Percentiles rank a stretch among this genome's conserved stretches.
phyloP scores from a whole-genome alignment of 352 stramenopile species.

The Globisporangium iwayamae region DNA sequence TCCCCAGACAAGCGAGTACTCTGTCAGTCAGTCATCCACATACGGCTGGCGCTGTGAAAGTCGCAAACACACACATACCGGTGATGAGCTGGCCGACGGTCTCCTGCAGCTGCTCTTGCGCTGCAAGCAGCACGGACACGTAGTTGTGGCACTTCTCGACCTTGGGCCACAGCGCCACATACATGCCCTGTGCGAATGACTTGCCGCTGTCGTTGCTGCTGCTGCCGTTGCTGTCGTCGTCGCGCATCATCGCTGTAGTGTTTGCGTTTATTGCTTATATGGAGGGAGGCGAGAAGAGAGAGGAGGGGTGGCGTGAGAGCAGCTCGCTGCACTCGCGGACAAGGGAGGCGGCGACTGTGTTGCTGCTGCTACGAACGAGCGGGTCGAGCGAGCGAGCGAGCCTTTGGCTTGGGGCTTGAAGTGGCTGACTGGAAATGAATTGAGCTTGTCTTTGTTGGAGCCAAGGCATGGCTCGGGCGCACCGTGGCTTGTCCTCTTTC shows the following conservation, averaged over 20 bases:
- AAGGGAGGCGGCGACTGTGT: not conserved
- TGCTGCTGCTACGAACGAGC: not conserved
- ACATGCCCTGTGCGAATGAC: slow-evolving; percentile 72
- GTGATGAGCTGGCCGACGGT: slow-evolving; percentile 61
- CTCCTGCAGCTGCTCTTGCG: slow-evolving; percentile 67
- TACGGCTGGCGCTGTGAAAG: not conserved
- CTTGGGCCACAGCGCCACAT: slow-evolving; percentile 79
- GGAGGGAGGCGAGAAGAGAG: not conserved
- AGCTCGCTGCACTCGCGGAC: not conserved
- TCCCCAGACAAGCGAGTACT: too few relatives aligned
- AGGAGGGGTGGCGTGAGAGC: not conserved
- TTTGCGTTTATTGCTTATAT: not conserved
- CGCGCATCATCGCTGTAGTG: slow-evolving; percentile 13
- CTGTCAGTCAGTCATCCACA: not conserved
- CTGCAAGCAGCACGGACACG: slow-evolving; percentile 59
- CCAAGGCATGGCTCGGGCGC: not conserved
- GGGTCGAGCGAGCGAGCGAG: not conserved
- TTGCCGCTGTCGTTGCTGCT: not conserved
- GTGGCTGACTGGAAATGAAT: not conserved
- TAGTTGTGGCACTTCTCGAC: slow-evolving; percentile 79
- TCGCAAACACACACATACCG: slow-evolving; percentile 22
- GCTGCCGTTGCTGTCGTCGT: not conserved
- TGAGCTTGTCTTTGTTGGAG: not conserved
- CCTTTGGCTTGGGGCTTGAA: not conserved
- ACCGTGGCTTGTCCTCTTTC: too few relatives aligned